Evolutionary conservation across 1,284 basidiomycete species (phyloP).

Genomic region (Jaminaea rosea): DNA sequence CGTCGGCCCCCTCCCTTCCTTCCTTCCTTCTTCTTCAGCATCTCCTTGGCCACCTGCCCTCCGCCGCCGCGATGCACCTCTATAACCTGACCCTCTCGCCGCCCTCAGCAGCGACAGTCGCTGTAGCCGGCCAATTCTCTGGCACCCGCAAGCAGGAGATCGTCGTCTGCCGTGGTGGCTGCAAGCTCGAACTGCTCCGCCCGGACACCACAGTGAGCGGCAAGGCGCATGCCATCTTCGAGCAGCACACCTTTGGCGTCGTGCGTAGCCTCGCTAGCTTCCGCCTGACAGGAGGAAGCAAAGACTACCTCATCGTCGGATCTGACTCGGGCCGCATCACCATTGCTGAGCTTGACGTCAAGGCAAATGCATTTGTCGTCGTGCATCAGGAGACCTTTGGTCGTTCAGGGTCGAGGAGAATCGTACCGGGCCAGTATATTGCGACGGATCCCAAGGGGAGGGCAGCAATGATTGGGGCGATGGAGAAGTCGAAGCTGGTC

Average conservation of each 20-base stretch:
- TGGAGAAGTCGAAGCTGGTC: conserved; percentile 44
- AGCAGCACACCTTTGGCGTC: conserved; percentile 38
- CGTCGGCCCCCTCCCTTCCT: too few species aligned
- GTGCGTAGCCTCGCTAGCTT: conserved; percentile 40
- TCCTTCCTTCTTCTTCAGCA: too few species aligned
- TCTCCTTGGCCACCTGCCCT: too few species aligned
- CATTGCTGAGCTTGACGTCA: conserved; percentile 38
- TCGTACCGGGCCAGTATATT: conserved; percentile 44
- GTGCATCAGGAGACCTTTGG: conserved; percentile 45
- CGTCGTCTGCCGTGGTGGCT: conserved; percentile 31
- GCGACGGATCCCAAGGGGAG: conserved; percentile 45
- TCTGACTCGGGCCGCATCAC: conserved; percentile 44
- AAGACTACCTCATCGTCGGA: conserved; percentile 43
- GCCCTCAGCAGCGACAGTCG: conserved; percentile 31
- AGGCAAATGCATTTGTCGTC: conserved; percentile 29
- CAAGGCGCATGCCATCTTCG: conserved; percentile 21
- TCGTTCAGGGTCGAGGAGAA: conserved; percentile 38
- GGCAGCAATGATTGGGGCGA: conserved; percentile 42
- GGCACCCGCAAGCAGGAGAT: conserved; percentile 43
- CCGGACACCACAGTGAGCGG: conserved; percentile 34
- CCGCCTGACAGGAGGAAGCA: conserved; percentile 32
- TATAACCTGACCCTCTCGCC: conserved; percentile 42
- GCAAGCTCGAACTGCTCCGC: conserved; percentile 33
- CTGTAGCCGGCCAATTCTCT: conserved; percentile 42
- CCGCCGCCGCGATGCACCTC: conserved; percentile 30